A percentile compares a stretch with the other conserved stretches of the same genome.
These are phyloP conservation scores for Leucocoprinus birnbaumii DNA, from an alignment of 768 basidiomycete genomes.

Conservation along the genomic window DNA sequence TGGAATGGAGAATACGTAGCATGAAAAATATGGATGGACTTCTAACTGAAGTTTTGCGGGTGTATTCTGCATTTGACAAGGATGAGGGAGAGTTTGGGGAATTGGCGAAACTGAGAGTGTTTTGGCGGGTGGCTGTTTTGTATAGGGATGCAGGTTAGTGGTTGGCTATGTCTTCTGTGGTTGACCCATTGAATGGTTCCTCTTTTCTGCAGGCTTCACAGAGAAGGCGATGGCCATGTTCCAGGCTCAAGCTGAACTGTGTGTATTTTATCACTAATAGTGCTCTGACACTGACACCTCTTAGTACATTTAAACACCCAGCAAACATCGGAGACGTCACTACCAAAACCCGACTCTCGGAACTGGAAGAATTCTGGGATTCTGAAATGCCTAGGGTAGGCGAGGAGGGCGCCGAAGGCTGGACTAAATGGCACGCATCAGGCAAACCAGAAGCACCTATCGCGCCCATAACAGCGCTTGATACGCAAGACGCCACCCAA, in stretches of 20 bases:
- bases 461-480: not conserved
- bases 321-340: constrained; percentile 37
- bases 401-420: constrained; percentile 63
- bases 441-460: constrained; percentile 31
- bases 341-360: constrained; percentile 46
- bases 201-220: constrained; percentile 48
- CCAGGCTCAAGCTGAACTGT: constrained; percentile 86
- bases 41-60: constrained; percentile 47
- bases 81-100: constrained; percentile 40
- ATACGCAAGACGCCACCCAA: constrained; percentile 17
- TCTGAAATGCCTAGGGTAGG: constrained; percentile 76
- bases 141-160: constrained; percentile 64
- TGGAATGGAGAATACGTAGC: constrained; percentile 68
- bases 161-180: not conserved
- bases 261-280: constrained; percentile 23
- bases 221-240: constrained; percentile 78
- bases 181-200: constrained; percentile 1
- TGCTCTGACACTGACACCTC: not conserved
- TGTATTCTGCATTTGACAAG: constrained; percentile 37
- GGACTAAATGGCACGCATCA: constrained; percentile 58
- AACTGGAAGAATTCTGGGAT: constrained; percentile 84
- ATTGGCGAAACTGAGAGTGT: constrained; percentile 50
- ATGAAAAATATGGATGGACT: constrained; percentile 49
- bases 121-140: constrained; percentile 69
- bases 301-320: constrained; percentile 60